Conservation (phyloP, 345 rosid species). For the Sonneratia alba region DNA sequence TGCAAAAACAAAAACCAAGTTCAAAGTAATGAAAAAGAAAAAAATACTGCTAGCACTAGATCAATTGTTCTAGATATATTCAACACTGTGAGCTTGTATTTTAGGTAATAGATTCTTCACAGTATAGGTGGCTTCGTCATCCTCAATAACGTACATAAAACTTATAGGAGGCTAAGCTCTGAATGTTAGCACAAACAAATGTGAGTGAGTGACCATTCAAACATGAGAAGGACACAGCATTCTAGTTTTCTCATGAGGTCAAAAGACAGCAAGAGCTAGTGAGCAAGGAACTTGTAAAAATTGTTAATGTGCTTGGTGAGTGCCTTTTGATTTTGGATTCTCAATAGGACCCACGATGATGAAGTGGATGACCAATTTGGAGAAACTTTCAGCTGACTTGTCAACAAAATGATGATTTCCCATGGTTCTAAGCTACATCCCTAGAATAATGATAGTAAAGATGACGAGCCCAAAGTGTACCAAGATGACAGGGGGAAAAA, state of each 20-base stretch:
- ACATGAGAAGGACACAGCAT: neutral
- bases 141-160: neutral
- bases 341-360: neutral
- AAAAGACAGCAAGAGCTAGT: neutral
- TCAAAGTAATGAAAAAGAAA: neutral
- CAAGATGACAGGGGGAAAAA: too few species aligned
- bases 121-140: neutral
- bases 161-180: neutral
- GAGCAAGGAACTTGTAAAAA: neutral
- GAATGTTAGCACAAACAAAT: neutral
- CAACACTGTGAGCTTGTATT: too few species aligned
- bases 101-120: neutral
- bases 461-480: neutral
- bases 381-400: neutral
- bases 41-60: neutral
- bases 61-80: neutral
- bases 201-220: neutral
- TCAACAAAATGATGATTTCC: neutral
- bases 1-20: slow-evolving; percentile 18
- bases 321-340: neutral
- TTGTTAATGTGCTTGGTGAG: neutral
- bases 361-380: neutral
- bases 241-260: neutral
- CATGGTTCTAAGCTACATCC: neutral
- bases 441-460: neutral